Conservation (phyloP, 179 eudicot species). For the Actinidia chinensis region DNA sequence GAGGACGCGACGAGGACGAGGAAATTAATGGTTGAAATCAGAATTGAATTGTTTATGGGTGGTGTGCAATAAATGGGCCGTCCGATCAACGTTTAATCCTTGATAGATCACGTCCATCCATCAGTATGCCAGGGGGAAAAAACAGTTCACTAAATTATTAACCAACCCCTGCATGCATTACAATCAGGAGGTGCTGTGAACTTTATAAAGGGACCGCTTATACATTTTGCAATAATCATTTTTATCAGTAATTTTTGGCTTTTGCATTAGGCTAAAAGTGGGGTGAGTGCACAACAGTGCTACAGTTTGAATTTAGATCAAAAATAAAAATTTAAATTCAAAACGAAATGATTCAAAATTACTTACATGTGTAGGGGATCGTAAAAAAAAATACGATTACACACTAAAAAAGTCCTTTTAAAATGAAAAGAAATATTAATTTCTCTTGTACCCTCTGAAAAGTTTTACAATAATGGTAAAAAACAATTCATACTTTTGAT, state of each 20-base stretch:
- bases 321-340: too few species aligned
- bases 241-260: neutral
- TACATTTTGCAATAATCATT: too few species aligned
- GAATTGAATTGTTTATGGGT: conserved; percentile 1
- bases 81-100: neutral
- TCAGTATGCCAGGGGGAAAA: neutral
- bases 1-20: neutral
- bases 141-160: neutral
- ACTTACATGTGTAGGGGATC: too few species aligned
- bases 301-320: too few species aligned
- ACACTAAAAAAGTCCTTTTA: too few species aligned
- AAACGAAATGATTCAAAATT: too few species aligned
- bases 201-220: neutral
- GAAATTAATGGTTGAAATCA: neutral
- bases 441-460: too few species aligned
- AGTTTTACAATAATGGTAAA: too few species aligned
- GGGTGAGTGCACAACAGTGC: neutral
- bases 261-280: neutral
- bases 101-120: conserved; percentile 14
- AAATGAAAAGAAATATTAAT: too few species aligned
- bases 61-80: conserved; percentile 12
- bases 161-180: neutral
- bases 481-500: too few species aligned
- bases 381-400: too few species aligned
- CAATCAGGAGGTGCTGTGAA: neutral